phyloP scores from a whole-genome alignment of 2,329 filamentous ascomycete species.

The Coniosporium uncinatum region DNA sequence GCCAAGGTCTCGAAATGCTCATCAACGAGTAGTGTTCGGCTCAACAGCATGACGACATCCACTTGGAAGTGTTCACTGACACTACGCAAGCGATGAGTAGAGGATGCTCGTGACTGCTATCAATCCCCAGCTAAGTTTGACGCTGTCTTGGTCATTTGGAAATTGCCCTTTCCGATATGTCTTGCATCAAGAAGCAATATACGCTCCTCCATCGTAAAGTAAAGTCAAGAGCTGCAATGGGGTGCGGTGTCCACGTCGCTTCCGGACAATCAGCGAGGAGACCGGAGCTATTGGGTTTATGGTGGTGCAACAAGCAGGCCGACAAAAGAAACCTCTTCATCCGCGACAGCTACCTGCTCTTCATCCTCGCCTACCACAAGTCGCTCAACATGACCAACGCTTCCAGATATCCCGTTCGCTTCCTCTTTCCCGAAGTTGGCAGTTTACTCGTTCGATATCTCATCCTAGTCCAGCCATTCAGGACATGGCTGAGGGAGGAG shows the following conservation, averaged over 20 bases:
- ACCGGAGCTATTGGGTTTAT: not conserved
- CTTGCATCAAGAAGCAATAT: too few species aligned
- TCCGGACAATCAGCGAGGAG: not conserved
- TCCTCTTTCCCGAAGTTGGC: not conserved
- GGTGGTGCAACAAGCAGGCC: not conserved
- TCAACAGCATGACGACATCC: too few species aligned
- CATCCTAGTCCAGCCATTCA: not conserved
- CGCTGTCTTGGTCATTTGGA: too few species aligned
- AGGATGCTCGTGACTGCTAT: too few species aligned
- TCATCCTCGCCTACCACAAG: constrained; percentile 2
- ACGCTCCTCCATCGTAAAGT: too few species aligned
- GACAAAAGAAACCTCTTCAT: constrained; percentile 1
- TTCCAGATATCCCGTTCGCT: not conserved
- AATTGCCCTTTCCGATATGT: too few species aligned
- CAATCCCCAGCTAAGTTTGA: too few species aligned
- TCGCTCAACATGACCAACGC: constrained; percentile 2
- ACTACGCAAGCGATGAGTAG: too few species aligned
- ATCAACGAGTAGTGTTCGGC: too few species aligned
- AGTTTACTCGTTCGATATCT: not conserved
- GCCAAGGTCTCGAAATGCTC: too few species aligned
- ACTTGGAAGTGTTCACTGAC: too few species aligned
- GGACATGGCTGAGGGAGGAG: not conserved
- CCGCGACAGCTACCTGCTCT: not conserved
- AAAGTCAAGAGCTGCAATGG: too few species aligned
- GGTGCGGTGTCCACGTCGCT: not conserved